A percentile compares a stretch with the other conserved stretches of the same genome.
Evolutionary conservation across 805 yeast species (phyloP).

Genomic region (Kurtzmaniella fragi): DNA sequence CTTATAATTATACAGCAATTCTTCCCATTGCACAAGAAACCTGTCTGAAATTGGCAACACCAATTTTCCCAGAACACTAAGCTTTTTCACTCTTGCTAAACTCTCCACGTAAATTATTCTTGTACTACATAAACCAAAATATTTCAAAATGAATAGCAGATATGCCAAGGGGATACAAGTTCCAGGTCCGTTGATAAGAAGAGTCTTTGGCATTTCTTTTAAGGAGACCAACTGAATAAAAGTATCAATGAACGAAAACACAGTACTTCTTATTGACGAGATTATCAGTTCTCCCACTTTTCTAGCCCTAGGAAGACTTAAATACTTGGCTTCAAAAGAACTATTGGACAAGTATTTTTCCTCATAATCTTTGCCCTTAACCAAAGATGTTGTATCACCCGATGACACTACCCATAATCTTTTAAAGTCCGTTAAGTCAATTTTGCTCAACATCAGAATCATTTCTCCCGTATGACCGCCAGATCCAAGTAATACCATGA

Average conservation of each 20-base stretch:
- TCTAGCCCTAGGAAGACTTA: slow-evolving; percentile 53
- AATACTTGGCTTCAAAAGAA: slow-evolving; percentile 12
- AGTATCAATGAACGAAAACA: slow-evolving; percentile 29
- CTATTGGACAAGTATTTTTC: slow-evolving; percentile 9
- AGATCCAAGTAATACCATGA: slow-evolving; percentile 77
- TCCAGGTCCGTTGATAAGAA: slow-evolving; percentile 77
- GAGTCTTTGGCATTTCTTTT: slow-evolving; percentile 34
- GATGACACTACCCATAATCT: slow-evolving; percentile 42
- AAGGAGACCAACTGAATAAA: slow-evolving; percentile 19
- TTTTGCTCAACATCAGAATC: slow-evolving; percentile 57
- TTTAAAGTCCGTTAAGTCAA: slow-evolving; percentile 20
- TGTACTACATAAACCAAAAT: slow-evolving; percentile 42
- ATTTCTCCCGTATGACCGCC: slow-evolving; percentile 98
- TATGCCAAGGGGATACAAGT: slow-evolving; percentile 68
- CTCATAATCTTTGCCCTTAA: slow-evolving; percentile 36
- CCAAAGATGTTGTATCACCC: slow-evolving; percentile 47
- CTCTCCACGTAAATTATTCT: slow-evolving; percentile 79
- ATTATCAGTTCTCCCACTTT: slow-evolving; percentile 50
- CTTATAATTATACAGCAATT: slow-evolving; percentile 44
- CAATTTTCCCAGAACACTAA: slow-evolving; percentile 75
- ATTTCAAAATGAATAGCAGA: slow-evolving; percentile 47
- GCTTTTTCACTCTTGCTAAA: slow-evolving; percentile 69
- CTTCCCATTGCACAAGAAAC: slow-evolving; percentile 88
- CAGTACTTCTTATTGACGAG: slow-evolving; percentile 44
- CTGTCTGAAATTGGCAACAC: slow-evolving; percentile 68